Evolutionary conservation across 495 filamentous ascomycete genomes (phyloP).

Genomic region (Penicillium cinerascens): DNA sequence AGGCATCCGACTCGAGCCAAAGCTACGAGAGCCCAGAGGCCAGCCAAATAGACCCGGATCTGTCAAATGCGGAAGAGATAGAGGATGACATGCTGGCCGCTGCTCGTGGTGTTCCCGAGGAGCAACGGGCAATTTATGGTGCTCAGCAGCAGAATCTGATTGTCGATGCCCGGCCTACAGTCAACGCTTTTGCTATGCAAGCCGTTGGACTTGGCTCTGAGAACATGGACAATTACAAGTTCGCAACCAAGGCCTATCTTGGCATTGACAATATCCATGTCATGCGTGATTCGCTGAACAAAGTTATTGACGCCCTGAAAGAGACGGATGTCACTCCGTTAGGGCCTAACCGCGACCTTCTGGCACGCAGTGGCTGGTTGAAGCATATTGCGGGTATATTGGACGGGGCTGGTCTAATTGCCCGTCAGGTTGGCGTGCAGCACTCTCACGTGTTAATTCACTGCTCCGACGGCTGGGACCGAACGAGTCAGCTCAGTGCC

Average conservation of each 20-base stretch:
- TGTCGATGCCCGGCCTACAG: slow-evolving; percentile 90
- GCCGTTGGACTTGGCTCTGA: slow-evolving; percentile 90
- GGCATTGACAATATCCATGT: slow-evolving; percentile 99
- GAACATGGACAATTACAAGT: slow-evolving; percentile 96
- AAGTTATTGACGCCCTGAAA: slow-evolving; percentile 85
- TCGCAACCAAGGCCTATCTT: slow-evolving; percentile 88
- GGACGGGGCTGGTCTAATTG: slow-evolving; percentile 79
- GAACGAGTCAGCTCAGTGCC: slow-evolving; percentile 93
- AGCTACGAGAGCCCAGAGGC: slow-evolving; percentile 52
- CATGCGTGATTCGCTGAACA: slow-evolving; percentile 89
- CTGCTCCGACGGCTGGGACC: slow-evolving; percentile 98
- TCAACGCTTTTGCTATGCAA: slow-evolving; percentile 97
- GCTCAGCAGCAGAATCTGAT: slow-evolving; percentile 94
- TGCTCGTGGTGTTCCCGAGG: slow-evolving; percentile 35
- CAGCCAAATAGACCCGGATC: slow-evolving; percentile 37
- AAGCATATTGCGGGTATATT: slow-evolving; percentile 85
- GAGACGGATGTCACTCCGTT: slow-evolving; percentile 85
- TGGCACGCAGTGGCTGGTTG: slow-evolving; percentile 84
- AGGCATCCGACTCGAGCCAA: slow-evolving; percentile 57
- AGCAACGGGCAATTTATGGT: slow-evolving; percentile 68
- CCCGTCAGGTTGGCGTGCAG: slow-evolving; percentile 82
- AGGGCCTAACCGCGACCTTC: slow-evolving; percentile 75
- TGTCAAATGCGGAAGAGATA: slow-evolving; percentile 58
- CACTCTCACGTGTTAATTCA: slow-evolving; percentile 96
- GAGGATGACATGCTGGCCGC: slow-evolving; percentile 69